These are phyloP conservation scores for Olyra latifolia DNA, from an alignment of 176 grass and related monocot genomes.

Conservation along the genomic window DNA sequence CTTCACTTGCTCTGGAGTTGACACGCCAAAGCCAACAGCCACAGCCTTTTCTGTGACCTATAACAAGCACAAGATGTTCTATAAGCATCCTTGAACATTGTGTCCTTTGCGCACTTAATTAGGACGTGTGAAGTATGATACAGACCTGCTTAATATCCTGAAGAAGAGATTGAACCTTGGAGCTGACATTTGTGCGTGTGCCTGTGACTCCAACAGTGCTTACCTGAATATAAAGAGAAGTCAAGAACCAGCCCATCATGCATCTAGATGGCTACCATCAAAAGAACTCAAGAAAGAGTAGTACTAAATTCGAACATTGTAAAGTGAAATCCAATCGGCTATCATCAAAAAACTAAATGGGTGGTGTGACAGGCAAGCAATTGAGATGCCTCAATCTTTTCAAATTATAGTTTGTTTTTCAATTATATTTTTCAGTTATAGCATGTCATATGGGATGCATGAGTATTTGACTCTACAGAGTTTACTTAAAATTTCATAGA, in stretches of 20 bases:
- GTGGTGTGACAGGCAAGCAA: neutral
- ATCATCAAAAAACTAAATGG: constrained; percentile 2
- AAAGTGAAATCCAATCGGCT: neutral
- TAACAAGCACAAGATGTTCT: constrained; percentile 20
- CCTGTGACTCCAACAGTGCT: constrained; percentile 95
- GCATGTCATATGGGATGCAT: neutral
- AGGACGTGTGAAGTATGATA: neutral
- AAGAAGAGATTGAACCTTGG: constrained; percentile 81
- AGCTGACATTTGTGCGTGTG: constrained; percentile 66
- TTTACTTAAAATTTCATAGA: neutral
- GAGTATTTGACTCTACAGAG: neutral
- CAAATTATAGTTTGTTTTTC: neutral
- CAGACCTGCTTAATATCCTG: constrained; percentile 88
- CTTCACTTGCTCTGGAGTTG: constrained; percentile 83
- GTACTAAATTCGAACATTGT: neutral
- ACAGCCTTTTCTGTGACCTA: constrained; percentile 92
- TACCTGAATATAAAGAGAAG: constrained; percentile 54
- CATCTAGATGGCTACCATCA: constrained; percentile 17
- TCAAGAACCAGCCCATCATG: constrained; percentile 3
- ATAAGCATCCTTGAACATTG: constrained; percentile 6
- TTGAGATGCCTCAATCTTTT: neutral
- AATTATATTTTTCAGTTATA: constrained; percentile 13
- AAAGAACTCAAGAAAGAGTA: neutral
- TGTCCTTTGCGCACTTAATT: neutral
- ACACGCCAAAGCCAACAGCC: constrained; percentile 96